Conservation (phyloP, 352 stramenopile genomes). For the Globisporangium polare region DNA sequence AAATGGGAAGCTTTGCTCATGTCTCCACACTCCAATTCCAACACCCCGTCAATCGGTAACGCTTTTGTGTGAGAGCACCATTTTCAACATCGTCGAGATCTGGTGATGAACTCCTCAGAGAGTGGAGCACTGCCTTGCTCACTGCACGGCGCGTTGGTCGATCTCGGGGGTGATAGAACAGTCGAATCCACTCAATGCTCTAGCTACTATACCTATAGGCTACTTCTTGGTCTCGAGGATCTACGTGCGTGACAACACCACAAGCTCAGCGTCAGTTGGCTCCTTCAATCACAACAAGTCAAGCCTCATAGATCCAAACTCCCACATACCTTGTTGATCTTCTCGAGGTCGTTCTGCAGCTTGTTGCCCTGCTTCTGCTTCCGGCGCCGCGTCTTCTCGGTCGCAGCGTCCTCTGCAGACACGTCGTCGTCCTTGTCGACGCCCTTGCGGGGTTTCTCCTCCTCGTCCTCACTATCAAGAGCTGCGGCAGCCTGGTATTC, state of each 20-base stretch:
- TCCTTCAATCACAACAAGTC: not conserved
- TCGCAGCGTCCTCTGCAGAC: constrained; percentile 18
- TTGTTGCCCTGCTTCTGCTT: constrained; percentile 70
- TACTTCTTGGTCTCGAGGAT: constrained; percentile 11
- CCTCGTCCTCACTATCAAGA: constrained; percentile 65
- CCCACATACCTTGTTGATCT: constrained; percentile 71
- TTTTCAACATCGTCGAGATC: not conserved
- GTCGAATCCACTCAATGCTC: not conserved
- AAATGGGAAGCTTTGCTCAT: not conserved
- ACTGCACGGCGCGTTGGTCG: not conserved
- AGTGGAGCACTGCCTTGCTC: not conserved
- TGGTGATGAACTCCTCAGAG: not conserved
- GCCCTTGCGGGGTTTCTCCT: constrained; percentile 35
- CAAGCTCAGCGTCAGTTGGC: constrained; percentile 1
- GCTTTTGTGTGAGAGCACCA: not conserved
- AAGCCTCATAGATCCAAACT: too few relatives aligned
- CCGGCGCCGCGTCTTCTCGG: constrained; percentile 39
- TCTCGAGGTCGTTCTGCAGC: constrained; percentile 61
- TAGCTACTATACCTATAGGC: too few relatives aligned
- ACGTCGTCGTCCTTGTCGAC: constrained; percentile 22
- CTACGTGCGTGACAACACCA: not conserved
- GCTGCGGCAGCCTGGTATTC: constrained; percentile 34
- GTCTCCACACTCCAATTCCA: not conserved
- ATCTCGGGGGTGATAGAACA: not conserved
- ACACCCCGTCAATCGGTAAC: not conserved